Conservation (phyloP, 148 eudicot genomes). For the Polygonum maritimum region DNA sequence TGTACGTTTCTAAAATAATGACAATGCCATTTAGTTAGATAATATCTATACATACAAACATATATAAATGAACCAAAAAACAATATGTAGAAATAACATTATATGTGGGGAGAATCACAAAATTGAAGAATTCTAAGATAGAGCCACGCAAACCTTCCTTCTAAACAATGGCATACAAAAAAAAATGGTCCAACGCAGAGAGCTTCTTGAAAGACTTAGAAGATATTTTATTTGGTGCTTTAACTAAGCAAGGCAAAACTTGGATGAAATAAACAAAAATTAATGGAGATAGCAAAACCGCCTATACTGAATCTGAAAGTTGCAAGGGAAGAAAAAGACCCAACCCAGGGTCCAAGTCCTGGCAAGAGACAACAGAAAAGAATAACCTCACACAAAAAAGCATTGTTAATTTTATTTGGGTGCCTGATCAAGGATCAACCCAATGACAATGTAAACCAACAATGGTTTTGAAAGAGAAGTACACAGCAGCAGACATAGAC, state of each 20-base stretch:
- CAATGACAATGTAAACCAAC: not conserved
- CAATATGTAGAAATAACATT: not conserved
- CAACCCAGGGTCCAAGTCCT: not conserved
- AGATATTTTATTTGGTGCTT: not conserved
- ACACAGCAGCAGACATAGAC: not conserved
- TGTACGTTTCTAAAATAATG: conserved; percentile 11
- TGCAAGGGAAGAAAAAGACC: not conserved
- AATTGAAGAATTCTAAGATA: not conserved
- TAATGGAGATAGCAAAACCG: not conserved
- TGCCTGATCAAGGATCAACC: not conserved
- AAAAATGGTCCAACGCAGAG: not conserved
- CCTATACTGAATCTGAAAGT: not conserved
- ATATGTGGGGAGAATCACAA: not conserved
- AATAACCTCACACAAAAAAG: not conserved
- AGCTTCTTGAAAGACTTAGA: not conserved
- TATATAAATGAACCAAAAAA: not conserved
- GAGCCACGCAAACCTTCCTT: not conserved
- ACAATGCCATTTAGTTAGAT: not conserved
- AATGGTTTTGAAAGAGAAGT: not conserved
- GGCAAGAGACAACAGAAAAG: not conserved
- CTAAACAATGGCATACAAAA: not conserved
- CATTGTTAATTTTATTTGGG: not conserved
- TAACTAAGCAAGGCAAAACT: not conserved
- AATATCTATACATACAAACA: not conserved
- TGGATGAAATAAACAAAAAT: not conserved